These are phyloP conservation scores for Trichoderma atrobrunneum DNA, from an alignment of 2,329 filamentous ascomycete genomes.

Conservation along the genomic window DNA sequence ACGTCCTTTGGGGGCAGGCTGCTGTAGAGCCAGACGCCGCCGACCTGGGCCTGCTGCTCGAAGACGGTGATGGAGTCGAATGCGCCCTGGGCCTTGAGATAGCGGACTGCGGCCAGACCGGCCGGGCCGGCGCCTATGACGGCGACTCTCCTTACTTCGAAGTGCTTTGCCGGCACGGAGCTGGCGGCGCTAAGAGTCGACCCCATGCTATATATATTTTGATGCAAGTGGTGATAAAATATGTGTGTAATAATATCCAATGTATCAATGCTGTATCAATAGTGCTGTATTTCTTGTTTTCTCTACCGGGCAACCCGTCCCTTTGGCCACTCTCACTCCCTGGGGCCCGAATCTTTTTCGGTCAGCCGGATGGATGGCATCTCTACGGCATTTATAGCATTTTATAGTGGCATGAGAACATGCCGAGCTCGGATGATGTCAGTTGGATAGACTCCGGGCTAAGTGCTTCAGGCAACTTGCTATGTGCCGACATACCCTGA, in stretches of 20 bases:
- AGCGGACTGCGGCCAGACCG: slow-evolving; percentile 77
- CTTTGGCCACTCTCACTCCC: neutral
- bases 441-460: neutral
- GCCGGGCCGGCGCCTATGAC: slow-evolving; percentile 81
- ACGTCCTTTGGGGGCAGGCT: slow-evolving; percentile 45
- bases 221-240: neutral
- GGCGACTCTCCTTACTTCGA: slow-evolving; percentile 61
- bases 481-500: neutral
- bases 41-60: slow-evolving; percentile 74
- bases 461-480: neutral
- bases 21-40: slow-evolving; percentile 85
- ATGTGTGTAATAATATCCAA: neutral
- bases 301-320: neutral
- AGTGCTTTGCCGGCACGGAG: slow-evolving; percentile 33
- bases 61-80: slow-evolving; percentile 73
- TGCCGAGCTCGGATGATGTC: slow-evolving; percentile 16
- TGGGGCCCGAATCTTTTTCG: neutral
- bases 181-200: slow-evolving; percentile 23
- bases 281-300: neutral
- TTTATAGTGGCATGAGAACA: slow-evolving; percentile 12
- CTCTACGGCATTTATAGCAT: neutral
- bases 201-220: neutral
- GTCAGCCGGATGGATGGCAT: neutral
- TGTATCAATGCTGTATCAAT: neutral
- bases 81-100: slow-evolving; percentile 64